Conservation (phyloP, 1,139 yeast species). For the Diutina scorzettiae region DNA sequence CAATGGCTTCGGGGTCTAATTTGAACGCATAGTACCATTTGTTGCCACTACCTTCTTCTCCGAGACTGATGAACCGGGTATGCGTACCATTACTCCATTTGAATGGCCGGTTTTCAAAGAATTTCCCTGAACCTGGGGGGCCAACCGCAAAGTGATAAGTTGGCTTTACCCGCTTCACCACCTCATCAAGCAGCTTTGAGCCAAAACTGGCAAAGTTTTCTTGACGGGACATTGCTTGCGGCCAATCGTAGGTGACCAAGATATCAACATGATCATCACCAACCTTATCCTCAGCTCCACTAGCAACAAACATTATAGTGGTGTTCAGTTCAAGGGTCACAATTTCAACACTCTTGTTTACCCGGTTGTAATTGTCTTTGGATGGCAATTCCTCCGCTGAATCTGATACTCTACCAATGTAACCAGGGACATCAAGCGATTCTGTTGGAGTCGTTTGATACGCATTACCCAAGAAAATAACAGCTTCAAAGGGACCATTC, state of each 20-base stretch:
- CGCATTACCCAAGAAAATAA: constrained; percentile 40
- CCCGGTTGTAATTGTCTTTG: constrained; percentile 12
- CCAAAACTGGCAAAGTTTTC: constrained; percentile 28
- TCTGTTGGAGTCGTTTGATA: constrained; percentile 15
- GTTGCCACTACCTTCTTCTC: constrained; percentile 39
- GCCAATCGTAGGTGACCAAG: constrained; percentile 51
- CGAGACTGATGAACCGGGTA: constrained; percentile 50
- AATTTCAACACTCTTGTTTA: constrained; percentile 18
- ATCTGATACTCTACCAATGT: constrained; percentile 14
- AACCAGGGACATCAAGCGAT: constrained; percentile 17
- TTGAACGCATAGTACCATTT: constrained; percentile 73
- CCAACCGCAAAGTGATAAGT: constrained; percentile 57
- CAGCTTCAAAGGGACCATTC: constrained; percentile 55
- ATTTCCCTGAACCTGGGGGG: constrained; percentile 27
- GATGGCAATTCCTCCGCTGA: constrained; percentile 7
- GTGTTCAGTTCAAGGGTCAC: constrained; percentile 28
- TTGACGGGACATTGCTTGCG: constrained; percentile 33
- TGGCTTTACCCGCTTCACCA: constrained; percentile 38
- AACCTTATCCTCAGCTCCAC: constrained; percentile 7
- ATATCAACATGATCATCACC: constrained; percentile 32
- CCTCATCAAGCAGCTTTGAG: constrained; percentile 21
- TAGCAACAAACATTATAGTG: constrained; percentile 30
- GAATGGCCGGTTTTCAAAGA: constrained; percentile 48
- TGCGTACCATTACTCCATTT: constrained; percentile 26
- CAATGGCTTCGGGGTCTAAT: constrained; percentile 14